A percentile compares a stretch with the other conserved stretches of the same genome.
Conservation (phyloP, 176 grass and related monocot genomes). For the Paspalum notatum region DNA sequence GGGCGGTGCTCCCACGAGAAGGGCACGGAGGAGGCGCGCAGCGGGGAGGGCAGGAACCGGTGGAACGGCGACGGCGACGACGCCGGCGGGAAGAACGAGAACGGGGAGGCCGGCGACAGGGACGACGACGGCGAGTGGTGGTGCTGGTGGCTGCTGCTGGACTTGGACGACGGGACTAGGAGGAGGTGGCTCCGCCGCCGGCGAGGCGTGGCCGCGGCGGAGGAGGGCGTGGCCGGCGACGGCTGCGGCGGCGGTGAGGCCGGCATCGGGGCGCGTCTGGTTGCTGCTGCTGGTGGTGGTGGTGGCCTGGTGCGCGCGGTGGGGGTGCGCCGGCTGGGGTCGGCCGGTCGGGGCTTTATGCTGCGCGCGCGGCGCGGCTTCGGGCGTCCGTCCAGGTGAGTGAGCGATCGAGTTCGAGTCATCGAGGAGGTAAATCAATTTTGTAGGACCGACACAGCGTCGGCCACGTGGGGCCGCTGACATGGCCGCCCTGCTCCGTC, state of each 20-base stretch:
- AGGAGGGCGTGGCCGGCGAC: constrained; percentile 9
- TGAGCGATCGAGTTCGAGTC: neutral
- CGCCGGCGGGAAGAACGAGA: constrained; percentile 22
- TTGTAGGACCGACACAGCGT: neutral
- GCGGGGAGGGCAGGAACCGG: constrained; percentile 52
- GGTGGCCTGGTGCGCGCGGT: neutral
- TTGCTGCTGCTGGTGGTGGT: neutral
- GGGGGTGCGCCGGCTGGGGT: neutral
- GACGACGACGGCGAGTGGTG: neutral
- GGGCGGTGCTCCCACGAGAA: constrained; percentile 67
- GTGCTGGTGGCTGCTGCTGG: neutral
- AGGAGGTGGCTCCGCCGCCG: neutral
- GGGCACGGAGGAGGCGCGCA: constrained; percentile 45
- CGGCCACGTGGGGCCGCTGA: too few relatives aligned
- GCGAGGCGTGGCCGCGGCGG: constrained; percentile 13
- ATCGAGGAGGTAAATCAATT: neutral
- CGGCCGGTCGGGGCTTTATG: constrained; percentile 34
- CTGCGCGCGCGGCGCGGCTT: neutral
- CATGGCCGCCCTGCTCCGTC: too few relatives aligned
- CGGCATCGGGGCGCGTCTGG: constrained; percentile 22
- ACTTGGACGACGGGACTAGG: constrained; percentile 19
- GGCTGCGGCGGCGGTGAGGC: constrained; percentile 21
- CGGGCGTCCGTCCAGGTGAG: too few relatives aligned
- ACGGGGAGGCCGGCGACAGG: constrained; percentile 21
- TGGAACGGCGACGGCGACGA: constrained; percentile 45